A percentile compares a stretch with the other conserved stretches of the same genome.
These are phyloP conservation scores for Thelonectria rubi DNA, from an alignment of 2,329 filamentous ascomycete species.

Conservation along the genomic window DNA sequence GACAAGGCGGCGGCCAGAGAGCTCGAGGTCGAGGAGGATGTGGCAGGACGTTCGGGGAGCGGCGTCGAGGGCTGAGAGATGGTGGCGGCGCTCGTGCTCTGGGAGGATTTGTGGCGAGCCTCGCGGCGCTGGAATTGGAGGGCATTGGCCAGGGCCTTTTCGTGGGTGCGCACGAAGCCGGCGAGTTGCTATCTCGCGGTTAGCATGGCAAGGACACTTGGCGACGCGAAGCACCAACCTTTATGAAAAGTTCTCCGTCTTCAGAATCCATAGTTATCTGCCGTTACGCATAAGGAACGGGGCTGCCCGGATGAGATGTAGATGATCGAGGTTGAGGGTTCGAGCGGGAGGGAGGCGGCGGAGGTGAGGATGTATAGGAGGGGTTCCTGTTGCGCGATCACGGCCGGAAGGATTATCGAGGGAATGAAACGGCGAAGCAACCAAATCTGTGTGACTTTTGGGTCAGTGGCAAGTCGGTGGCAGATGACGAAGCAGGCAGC, in stretches of 20 bases:
- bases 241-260: constrained; percentile 90
- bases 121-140: constrained; percentile 81
- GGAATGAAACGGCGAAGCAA: constrained; percentile 21
- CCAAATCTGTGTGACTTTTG: constrained; percentile 32
- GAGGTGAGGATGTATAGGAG: neutral
- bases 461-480: constrained; percentile 32
- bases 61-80: constrained; percentile 63
- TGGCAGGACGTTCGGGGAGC: constrained; percentile 68
- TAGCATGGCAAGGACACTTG: constrained; percentile 40
- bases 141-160: constrained; percentile 96
- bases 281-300: constrained; percentile 43
- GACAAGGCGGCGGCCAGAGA: constrained; percentile 87
- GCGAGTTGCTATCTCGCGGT: constrained; percentile 79
- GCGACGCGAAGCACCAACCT: constrained; percentile 70
- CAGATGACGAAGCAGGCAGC: constrained; percentile 25
- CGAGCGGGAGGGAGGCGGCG: constrained; percentile 1
- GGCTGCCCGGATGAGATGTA: constrained; percentile 9
- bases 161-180: constrained; percentile 94
- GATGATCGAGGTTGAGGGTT: constrained; percentile 10
- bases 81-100: constrained; percentile 68
- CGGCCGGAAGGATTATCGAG: constrained; percentile 27
- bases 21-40: constrained; percentile 74
- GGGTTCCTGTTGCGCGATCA: constrained; percentile 27
- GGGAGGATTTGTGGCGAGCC: constrained; percentile 74
- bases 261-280: constrained; percentile 80